phyloP scores from a whole-genome alignment of 179 eudicot species.

The Actinidia polygama region DNA sequence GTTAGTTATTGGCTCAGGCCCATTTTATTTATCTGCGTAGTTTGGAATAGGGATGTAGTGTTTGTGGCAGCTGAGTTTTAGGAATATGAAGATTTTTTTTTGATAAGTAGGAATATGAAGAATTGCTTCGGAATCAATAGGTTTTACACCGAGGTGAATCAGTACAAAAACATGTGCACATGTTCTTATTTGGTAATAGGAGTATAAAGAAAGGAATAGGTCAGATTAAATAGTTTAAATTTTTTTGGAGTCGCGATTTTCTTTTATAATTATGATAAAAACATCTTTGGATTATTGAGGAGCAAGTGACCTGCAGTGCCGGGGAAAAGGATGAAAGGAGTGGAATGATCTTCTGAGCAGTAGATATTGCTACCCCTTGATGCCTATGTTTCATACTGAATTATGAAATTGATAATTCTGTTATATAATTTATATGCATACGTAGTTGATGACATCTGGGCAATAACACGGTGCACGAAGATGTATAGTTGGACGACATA shows the following conservation, averaged over 20 bases:
- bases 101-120: background rate
- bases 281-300: too few relatives aligned
- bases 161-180: background rate
- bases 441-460: background rate
- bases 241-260: background rate
- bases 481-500: background rate
- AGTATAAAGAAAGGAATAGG: background rate
- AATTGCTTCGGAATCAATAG: background rate
- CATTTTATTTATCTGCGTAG: background rate
- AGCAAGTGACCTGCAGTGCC: background rate
- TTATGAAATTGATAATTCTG: too few relatives aligned
- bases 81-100: too few relatives aligned
- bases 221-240: background rate
- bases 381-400: background rate
- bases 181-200: background rate
- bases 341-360: background rate
- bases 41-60: background rate
- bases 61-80: background rate
- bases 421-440: background rate
- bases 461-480: background rate
- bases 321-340: background rate
- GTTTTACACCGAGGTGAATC: background rate
- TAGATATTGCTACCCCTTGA: background rate
- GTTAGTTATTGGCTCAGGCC: background rate
- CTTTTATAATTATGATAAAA: background rate